Base-by-base conservation (phyloP, 2,329 filamentous ascomycete species). In the Penicillium sp. region DNA sequence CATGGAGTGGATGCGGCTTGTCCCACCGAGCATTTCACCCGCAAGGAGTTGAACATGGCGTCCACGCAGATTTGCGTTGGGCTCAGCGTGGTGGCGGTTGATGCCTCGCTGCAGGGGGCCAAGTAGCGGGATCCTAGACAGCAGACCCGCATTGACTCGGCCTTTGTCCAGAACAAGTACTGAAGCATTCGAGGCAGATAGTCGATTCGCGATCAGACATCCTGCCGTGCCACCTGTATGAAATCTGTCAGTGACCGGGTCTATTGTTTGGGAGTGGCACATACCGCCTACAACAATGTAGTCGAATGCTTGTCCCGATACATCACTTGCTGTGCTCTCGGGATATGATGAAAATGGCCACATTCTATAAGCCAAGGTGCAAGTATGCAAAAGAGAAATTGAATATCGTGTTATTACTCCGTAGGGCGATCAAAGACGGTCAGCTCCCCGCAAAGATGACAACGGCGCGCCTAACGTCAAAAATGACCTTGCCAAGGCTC, bases 271-370 rank as follows among this genome's bases (percentile, higher is more conserved):
- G 24, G 46, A 36, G 27, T 21, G 13, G 22, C 13, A 22, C 46
- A 7, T 8, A 48, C 46, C 46, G 31, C 46, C 46, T 10, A 48
- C 46, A n/a, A 48, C 21, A 16, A 48, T 48, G 16, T 48, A 48
- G 38, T 48, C 46, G 38, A 42, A 48, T 6, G 38, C 42, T 27
- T 48, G 40, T 22, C 46, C 38, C 2, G 46, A 11, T 42, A 48
- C 13, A 4, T 48, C 46, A 8, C 8, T 11, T 14, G 18, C 24
- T 31, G 38, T 42, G 13, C 29, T 48, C 16, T 48, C 46, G 2
- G 46, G 46, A 22, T 48, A 48, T 2, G 46, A 41, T 32, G 24
- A 22, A 13, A 48, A 48, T 4, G 46, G 46, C 46, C 46, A 48
- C 46, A 48, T 48, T 22, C 5, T 34, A 9, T 4, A 18, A 21